A percentile compares a stretch with the other conserved stretches of the same genome.
These are phyloP conservation scores for Parafenestella ontariensis DNA, from an alignment of 2,329 filamentous ascomycete genomes.

Conservation along the genomic window DNA sequence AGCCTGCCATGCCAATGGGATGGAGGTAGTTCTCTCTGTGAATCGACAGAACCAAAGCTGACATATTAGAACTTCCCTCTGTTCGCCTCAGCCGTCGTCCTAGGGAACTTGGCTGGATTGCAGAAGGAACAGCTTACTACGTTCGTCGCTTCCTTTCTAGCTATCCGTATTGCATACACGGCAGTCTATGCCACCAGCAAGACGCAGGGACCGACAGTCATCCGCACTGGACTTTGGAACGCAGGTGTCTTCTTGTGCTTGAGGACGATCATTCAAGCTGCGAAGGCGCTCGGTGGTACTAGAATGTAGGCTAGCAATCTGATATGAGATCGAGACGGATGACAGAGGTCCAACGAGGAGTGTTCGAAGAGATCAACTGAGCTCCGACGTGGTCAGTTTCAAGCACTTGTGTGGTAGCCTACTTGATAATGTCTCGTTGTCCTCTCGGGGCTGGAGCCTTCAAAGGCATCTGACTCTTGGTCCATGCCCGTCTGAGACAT, in stretches of 20 bases:
- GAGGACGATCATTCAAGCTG: slow-evolving; percentile 27
- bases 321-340: not conserved
- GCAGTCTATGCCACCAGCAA: slow-evolving; percentile 45
- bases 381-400: not conserved
- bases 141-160: slow-evolving; percentile 48
- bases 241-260: slow-evolving; percentile 30
- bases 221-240: slow-evolving; percentile 31
- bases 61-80: slow-evolving; percentile 53
- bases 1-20: slow-evolving; percentile 55
- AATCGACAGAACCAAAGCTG: not conserved
- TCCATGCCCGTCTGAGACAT: not conserved
- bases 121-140: slow-evolving; percentile 42
- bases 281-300: slow-evolving; percentile 26
- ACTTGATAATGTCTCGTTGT: slow-evolving; percentile 5
- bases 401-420: not conserved
- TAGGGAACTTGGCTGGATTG: slow-evolving; percentile 52
- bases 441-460: slow-evolving; percentile 4
- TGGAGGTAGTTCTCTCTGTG: slow-evolving; percentile 40
- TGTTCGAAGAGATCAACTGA: not conserved
- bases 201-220: slow-evolving; percentile 25
- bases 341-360: not conserved
- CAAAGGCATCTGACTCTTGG: not conserved
- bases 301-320: slow-evolving; percentile 2
- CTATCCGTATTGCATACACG: slow-evolving; percentile 48
- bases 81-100: slow-evolving; percentile 53